Evolutionary conservation across 306 rosid species (phyloP).

Genomic region (Quercus dentata): DNA sequence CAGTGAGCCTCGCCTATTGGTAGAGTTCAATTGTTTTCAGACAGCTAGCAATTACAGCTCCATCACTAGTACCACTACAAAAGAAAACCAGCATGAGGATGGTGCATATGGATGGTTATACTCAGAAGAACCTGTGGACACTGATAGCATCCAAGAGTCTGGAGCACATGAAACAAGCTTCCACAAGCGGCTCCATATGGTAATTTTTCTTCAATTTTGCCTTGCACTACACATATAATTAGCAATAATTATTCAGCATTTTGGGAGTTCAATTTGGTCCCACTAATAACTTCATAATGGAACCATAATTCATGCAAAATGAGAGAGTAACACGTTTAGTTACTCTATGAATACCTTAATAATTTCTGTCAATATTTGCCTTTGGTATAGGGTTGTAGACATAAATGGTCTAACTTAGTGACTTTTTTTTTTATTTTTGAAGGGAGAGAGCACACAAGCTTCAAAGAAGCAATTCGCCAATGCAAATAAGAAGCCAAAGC

Average conservation of each 20-base stretch:
- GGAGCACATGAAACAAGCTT: slow-evolving; percentile 26
- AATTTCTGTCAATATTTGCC: too few species aligned
- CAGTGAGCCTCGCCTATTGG: slow-evolving; percentile 23
- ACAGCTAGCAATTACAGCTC: slow-evolving; percentile 43
- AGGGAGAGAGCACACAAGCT: slow-evolving; percentile 53
- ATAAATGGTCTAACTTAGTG: background rate
- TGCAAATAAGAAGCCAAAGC: slow-evolving; percentile 46
- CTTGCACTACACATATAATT: background rate
- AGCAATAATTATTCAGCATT: too few species aligned
- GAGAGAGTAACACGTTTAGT: too few species aligned
- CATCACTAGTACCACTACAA: slow-evolving; percentile 14
- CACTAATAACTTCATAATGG: too few species aligned
- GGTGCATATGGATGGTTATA: slow-evolving; percentile 58
- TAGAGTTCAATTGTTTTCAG: slow-evolving; percentile 45
- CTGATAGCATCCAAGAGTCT: slow-evolving; percentile 38
- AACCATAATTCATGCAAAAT: too few species aligned
- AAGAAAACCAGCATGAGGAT: slow-evolving; percentile 37
- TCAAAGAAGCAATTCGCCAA: slow-evolving; percentile 54
- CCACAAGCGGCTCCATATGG: slow-evolving; percentile 58
- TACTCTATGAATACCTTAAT: too few species aligned
- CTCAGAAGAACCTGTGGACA: slow-evolving; percentile 34
- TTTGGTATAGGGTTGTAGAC: too few species aligned
- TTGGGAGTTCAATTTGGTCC: too few species aligned
- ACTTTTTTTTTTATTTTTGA: background rate
- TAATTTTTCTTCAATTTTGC: slow-evolving; percentile 11